Conservation (phyloP, 1,139 yeast species). For the Protomyces inundatus region DNA sequence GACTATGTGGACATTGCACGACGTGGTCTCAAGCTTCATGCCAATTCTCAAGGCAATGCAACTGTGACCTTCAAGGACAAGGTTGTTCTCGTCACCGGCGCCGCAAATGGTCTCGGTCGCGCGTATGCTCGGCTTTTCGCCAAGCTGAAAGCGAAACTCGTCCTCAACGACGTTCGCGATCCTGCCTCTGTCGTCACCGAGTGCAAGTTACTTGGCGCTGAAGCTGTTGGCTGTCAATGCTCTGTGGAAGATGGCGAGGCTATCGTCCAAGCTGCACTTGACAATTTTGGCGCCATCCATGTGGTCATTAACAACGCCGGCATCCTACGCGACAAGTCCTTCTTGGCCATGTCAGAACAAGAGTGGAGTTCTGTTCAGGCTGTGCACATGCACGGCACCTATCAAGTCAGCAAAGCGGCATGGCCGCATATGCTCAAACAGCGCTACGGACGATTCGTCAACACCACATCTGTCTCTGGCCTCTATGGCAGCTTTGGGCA, state of each 20-base stretch:
- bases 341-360: slow-evolving; percentile 72
- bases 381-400: slow-evolving; percentile 81
- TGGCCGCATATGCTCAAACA: slow-evolving; percentile 85
- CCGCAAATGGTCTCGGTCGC: slow-evolving; percentile 92
- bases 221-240: slow-evolving; percentile 74
- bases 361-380: slow-evolving; percentile 80
- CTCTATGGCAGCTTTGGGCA: slow-evolving; percentile 97
- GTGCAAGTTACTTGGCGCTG: slow-evolving; percentile 68
- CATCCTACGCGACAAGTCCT: slow-evolving; percentile 83
- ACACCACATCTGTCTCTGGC: slow-evolving; percentile 92
- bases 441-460: slow-evolving; percentile 74
- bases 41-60: slow-evolving; percentile 51
- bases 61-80: slow-evolving; percentile 65
- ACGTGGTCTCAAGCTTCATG: slow-evolving; percentile 38
- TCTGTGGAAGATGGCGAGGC: slow-evolving; percentile 72
- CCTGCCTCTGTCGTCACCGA: slow-evolving; percentile 72
- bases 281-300: slow-evolving; percentile 77
- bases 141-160: slow-evolving; percentile 89
- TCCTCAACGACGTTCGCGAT: slow-evolving; percentile 77
- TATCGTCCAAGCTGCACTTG: slow-evolving; percentile 72
- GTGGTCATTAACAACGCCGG: slow-evolving; percentile 91
- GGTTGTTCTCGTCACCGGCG: slow-evolving; percentile 91
- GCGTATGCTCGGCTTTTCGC: slow-evolving; percentile 84
- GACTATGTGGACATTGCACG: slow-evolving; percentile 42
- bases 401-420: slow-evolving; percentile 78